Conservation (phyloP, 2,329 filamentous ascomycete species). For the Thelonectria olida region DNA sequence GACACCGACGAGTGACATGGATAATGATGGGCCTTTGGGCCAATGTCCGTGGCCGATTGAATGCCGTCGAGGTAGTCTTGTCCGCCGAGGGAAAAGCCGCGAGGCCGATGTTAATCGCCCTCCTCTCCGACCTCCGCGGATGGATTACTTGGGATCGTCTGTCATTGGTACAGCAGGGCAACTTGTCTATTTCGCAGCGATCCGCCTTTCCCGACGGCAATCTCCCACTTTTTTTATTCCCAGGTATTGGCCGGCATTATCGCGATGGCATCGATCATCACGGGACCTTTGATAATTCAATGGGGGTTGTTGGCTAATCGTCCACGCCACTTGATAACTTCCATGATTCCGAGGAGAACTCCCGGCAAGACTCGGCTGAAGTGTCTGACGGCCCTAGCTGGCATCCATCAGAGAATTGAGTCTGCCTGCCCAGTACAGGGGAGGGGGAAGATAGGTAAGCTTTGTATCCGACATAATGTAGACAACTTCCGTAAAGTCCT, state of each 20-base stretch:
- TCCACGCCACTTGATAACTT: conserved; percentile 3
- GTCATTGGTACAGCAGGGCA: conserved; percentile 29
- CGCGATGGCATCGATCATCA: neutral
- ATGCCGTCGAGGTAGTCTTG: no score
- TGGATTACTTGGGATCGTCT: conserved; percentile 26
- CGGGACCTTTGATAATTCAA: neutral
- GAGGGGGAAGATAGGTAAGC: neutral
- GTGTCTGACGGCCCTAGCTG: neutral
- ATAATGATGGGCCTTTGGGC: neutral
- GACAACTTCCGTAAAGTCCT: conserved; percentile 6
- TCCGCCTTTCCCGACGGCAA: conserved; percentile 29
- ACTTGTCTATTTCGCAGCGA: conserved; percentile 33
- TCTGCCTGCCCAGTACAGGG: neutral
- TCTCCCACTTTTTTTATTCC: conserved; percentile 23
- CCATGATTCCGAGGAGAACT: neutral
- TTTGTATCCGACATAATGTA: neutral
- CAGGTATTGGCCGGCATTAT: conserved; percentile 7
- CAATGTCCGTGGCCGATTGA: conserved; percentile 17
- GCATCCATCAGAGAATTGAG: neutral
- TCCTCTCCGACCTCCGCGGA: conserved; percentile 24
- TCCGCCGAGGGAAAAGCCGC: conserved; percentile 29
- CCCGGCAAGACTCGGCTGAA: neutral
- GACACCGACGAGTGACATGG: conserved; percentile 10
- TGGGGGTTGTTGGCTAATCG: neutral
- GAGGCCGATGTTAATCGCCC: conserved; percentile 26